Evolutionary conservation across 331 rosid species (phyloP).

Genomic region (Spiraea crenata): DNA sequence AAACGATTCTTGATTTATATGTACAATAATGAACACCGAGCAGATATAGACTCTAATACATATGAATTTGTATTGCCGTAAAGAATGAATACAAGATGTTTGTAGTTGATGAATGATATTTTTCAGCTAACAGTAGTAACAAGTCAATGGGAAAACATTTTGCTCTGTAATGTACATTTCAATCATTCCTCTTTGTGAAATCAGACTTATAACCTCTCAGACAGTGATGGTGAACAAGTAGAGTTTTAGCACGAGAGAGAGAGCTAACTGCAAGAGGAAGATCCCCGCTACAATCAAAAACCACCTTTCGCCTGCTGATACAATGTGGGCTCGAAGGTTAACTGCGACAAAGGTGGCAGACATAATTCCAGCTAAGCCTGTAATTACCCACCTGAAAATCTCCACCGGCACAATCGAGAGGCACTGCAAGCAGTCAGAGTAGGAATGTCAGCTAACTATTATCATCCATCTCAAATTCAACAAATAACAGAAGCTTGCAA

Average conservation of each 20-base stretch:
- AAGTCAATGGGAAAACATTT: conserved; percentile 25
- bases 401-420: conserved; percentile 80
- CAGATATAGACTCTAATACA: conserved; percentile 3
- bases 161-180: conserved; percentile 39
- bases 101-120: conserved; percentile 29
- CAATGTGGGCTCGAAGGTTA: conserved; percentile 85
- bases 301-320: conserved; percentile 91
- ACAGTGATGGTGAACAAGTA: conserved; percentile 79
- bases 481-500: neutral
- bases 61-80: conserved; percentile 34
- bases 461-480: neutral
- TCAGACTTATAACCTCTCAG: conserved; percentile 35
- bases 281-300: conserved; percentile 84
- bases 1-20: no score
- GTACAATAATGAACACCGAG: neutral
- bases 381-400: conserved; percentile 76
- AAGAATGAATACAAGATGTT: conserved; percentile 42
- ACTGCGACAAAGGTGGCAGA: conserved; percentile 88
- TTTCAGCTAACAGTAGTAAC: conserved; percentile 31
- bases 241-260: conserved; percentile 68
- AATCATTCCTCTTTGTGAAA: conserved; percentile 15
- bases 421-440: conserved; percentile 58
- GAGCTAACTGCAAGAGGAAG: conserved; percentile 86
- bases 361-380: conserved; percentile 90
- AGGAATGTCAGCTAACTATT: conserved; percentile 14